A percentile compares a stretch with the other conserved stretches of the same genome.
These are phyloP conservation scores for Seiridium unicorne DNA, from an alignment of 2,329 filamentous ascomycete genomes.

Conservation along the genomic window DNA sequence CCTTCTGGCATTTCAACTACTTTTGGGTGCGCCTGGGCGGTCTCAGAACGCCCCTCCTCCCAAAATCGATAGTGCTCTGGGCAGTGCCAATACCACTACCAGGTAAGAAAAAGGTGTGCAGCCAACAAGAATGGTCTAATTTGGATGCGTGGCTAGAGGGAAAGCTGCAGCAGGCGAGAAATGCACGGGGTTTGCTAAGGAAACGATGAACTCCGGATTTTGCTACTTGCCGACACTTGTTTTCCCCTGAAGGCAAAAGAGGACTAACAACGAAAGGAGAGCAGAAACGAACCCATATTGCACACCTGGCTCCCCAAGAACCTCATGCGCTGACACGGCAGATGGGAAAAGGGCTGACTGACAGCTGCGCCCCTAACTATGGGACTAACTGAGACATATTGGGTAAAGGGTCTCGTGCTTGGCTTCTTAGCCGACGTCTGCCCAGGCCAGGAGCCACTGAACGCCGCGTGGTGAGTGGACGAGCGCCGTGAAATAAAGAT, in stretches of 20 bases:
- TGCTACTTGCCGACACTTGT: too few relatives aligned
- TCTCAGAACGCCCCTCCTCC: background rate
- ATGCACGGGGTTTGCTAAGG: background rate
- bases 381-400: background rate
- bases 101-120: background rate
- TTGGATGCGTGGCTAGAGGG: background rate
- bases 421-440: conserved; percentile 7
- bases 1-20: conserved; percentile 22
- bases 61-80: background rate
- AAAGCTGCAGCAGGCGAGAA: background rate
- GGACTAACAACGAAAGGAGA: background rate
- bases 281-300: background rate
- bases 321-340: background rate
- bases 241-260: too few relatives aligned
- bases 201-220: too few relatives aligned
- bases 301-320: background rate
- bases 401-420: conserved; percentile 7
- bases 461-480: background rate
- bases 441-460: background rate
- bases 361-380: conserved; percentile 1
- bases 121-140: background rate
- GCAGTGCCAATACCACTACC: background rate
- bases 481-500: conserved; percentile 1
- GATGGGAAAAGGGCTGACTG: background rate
- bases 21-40: conserved; percentile 5